Base-by-base conservation (phyloP, 768 basidiomycete genomes). In the Pleurotus eryngii region DNA sequence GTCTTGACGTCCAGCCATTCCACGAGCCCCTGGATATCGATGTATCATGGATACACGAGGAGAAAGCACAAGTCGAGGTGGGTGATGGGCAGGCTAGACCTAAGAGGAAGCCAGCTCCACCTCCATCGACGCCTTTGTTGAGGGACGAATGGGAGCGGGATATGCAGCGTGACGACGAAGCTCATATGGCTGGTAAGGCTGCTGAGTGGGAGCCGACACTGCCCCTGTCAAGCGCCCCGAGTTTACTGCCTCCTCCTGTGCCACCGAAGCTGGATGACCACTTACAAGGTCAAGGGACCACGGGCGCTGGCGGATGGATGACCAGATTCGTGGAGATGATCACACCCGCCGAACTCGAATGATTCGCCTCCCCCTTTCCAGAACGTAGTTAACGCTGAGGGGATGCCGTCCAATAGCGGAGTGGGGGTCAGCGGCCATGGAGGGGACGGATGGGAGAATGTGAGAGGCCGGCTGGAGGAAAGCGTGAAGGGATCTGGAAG, bases 291-390 rank as follows among this genome's bases (percentile, higher is more conserved):
- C 18, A 18, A 20, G 20, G 20, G 15, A 17, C 14, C 17, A 17
- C 5, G n/a, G n/a, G 27, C 12, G 49, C 27, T 27, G 30, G 15
- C 30, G 49, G 5, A 35, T 45, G 9, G 42, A 54, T n/a, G 22
- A 40, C 51, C 12, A 54, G 26, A 39, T 54, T 54, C 42, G 51
- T 54, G 8, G 51, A 54, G 20, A 30, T 30, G 26, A 50, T 54
- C 15, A 17, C 38, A 14, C 37, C 37, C 51, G 20, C 51, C 51
- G 22, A 35, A 40, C 7, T 18, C 51, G 39, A 42, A 39, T 11
- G 17, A 30, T 42, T 11, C 51, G 5, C 15, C 49, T 15, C 11
- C 30, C n/a, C 49, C 49, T n/a, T 35, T 35, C 30, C 30, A 35
- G 30, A 35, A 4, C 30, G 30, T 30, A 30, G 42, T 15, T 11